Percentiles rank a stretch among this genome's conserved stretches.
phyloP scores from a whole-genome alignment of 345 rosid genomes.

The Hibiscus trionum region DNA sequence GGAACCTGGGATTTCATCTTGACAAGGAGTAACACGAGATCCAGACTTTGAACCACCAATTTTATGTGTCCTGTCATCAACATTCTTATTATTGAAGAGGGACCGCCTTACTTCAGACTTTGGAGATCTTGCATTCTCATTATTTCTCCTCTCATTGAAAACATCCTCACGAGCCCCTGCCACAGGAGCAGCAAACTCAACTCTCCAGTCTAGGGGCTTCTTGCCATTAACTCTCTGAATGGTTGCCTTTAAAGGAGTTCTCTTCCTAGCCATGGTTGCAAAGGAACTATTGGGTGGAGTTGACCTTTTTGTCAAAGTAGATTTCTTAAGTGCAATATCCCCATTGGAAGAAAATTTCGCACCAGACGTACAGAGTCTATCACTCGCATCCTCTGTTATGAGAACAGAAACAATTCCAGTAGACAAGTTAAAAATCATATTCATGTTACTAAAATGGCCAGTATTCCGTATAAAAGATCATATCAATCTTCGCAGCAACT shows the following conservation, averaged over 20 bases:
- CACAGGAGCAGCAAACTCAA: constrained; percentile 31
- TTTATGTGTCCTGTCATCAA: constrained; percentile 43
- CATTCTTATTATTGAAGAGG: constrained; percentile 36
- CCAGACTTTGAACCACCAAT: constrained; percentile 45
- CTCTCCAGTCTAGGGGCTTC: constrained; percentile 51
- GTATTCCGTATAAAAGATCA: background rate
- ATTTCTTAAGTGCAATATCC: constrained; percentile 24
- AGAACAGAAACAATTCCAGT: constrained; percentile 1
- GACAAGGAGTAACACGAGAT: constrained; percentile 48
- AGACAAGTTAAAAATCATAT: background rate
- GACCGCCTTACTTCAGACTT: constrained; percentile 39
- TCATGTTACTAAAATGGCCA: background rate
- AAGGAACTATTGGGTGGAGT: constrained; percentile 48
- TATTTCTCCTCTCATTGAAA: constrained; percentile 24
- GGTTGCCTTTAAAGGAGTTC: constrained; percentile 33
- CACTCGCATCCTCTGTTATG: constrained; percentile 49
- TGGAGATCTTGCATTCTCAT: constrained; percentile 18
- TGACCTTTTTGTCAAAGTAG: constrained; percentile 27
- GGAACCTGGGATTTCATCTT: constrained; percentile 32
- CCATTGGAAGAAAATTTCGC: constrained; percentile 32
- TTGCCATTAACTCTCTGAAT: constrained; percentile 31
- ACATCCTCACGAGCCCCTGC: constrained; percentile 22
- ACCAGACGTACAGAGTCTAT: constrained; percentile 38
- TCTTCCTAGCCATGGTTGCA: constrained; percentile 39
- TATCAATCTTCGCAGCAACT: background rate